A percentile compares a stretch with the other conserved stretches of the same genome.
Conservation (phyloP, 768 basidiomycete species). For the Symmetrospora coprosmae region DNA sequence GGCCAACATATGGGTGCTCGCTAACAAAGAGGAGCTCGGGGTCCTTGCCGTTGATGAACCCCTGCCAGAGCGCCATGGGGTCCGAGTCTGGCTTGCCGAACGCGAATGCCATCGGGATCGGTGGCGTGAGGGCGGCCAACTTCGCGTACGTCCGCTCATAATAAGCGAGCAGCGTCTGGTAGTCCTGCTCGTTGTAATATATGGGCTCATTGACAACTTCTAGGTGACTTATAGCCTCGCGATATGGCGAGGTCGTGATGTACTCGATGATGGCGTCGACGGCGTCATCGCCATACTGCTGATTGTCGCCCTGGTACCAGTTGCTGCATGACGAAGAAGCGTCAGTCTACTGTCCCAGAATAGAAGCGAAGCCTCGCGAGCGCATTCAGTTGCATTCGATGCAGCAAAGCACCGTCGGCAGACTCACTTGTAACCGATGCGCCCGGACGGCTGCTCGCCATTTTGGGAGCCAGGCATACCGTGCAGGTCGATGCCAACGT, state of each 20-base stretch:
- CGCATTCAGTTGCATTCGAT: too few species aligned
- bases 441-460: slow-evolving; percentile 32
- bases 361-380: too few species aligned
- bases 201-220: slow-evolving; percentile 29
- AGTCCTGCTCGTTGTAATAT: slow-evolving; percentile 29
- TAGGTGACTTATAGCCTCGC: slow-evolving; percentile 28
- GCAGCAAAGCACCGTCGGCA: too few species aligned
- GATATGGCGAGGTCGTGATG: slow-evolving; percentile 30
- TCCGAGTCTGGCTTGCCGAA: slow-evolving; percentile 18
- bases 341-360: too few species aligned
- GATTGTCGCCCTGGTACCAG: slow-evolving; percentile 3
- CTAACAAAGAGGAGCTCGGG: slow-evolving; percentile 24
- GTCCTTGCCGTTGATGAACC: slow-evolving; percentile 27
- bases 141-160: slow-evolving; percentile 22
- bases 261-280: slow-evolving; percentile 30
- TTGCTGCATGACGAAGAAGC: background rate
- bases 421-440: slow-evolving; percentile 26
- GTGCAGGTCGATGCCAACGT: slow-evolving; percentile 29
- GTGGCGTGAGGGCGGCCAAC: background rate
- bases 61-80: slow-evolving; percentile 18
- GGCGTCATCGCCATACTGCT: slow-evolving; percentile 11
- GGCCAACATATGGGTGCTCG: slow-evolving; percentile 29
- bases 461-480: slow-evolving; percentile 34
- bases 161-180: slow-evolving; percentile 25
- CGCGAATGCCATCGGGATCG: slow-evolving; percentile 5